A percentile compares a stretch with the other conserved stretches of the same genome.
Evolutionary conservation across 1,139 yeast species (phyloP).

Genomic region (Hansenula lynferdii): DNA sequence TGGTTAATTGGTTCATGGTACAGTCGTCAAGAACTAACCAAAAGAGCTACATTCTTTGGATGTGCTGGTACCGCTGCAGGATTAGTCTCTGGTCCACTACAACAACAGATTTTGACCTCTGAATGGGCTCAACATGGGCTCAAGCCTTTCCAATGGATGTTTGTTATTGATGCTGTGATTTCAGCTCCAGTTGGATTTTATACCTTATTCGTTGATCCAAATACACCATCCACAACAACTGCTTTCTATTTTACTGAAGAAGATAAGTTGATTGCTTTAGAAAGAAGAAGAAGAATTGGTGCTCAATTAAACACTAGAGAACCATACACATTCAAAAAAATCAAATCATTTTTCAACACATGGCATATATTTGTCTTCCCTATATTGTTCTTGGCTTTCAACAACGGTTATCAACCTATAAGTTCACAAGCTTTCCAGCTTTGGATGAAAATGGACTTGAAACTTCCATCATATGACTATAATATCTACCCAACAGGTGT

Average conservation of each 20-base stretch:
- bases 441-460: constrained; percentile 45
- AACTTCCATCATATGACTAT: constrained; percentile 35
- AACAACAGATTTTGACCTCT: constrained; percentile 34
- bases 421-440: constrained; percentile 46
- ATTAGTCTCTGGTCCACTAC: constrained; percentile 42
- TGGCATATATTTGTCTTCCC: constrained; percentile 50
- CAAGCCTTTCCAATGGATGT: constrained; percentile 48
- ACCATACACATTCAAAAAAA: constrained; percentile 35
- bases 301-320: constrained; percentile 42
- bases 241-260: constrained; percentile 32
- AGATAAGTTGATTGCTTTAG: constrained; percentile 31
- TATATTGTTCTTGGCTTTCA: constrained; percentile 42
- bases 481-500: constrained; percentile 46
- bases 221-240: constrained; percentile 37
- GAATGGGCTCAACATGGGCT: constrained; percentile 31
- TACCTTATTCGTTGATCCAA: constrained; percentile 38
- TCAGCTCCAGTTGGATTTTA: constrained; percentile 45
- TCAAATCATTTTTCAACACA: constrained; percentile 38
- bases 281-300: constrained; percentile 39
- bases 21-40: constrained; percentile 38
- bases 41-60: constrained; percentile 46
- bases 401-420: constrained; percentile 36
- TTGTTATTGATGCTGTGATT: constrained; percentile 48
- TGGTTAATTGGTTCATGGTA: constrained; percentile 42
- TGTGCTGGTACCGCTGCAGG: constrained; percentile 39